phyloP scores from a whole-genome alignment of 768 basidiomycete species.

The Pholiota molesta region DNA sequence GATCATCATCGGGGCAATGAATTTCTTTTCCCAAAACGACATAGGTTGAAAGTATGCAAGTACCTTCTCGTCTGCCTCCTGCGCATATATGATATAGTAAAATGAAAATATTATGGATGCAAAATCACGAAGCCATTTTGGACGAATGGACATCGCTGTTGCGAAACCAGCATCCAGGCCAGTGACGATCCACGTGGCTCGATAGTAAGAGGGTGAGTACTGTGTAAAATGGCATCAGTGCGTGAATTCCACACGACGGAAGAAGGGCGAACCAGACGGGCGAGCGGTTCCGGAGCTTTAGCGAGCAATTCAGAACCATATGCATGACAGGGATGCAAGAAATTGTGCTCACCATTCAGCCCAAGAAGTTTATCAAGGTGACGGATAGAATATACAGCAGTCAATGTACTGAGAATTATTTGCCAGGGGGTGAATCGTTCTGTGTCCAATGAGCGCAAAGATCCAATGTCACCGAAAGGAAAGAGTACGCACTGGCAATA shows the following conservation, averaged over 20 bases:
- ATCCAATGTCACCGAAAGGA: neutral
- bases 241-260: neutral
- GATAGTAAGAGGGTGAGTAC: conserved; percentile 94
- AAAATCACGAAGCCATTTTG: conserved; percentile 89
- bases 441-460: conserved; percentile 29
- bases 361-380: conserved; percentile 89
- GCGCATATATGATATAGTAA: conserved; percentile 87
- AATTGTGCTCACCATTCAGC: conserved; percentile 60
- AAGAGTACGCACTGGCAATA: conserved; percentile 50
- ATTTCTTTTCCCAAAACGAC: neutral
- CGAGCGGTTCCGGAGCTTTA: conserved; percentile 90
- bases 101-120: conserved; percentile 82
- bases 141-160: conserved; percentile 90
- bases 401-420: conserved; percentile 84
- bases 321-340: neutral
- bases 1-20: conserved; percentile 1
- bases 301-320: neutral
- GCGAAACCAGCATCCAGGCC: conserved; percentile 98
- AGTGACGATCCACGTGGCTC: conserved; percentile 93
- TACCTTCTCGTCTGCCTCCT: conserved; percentile 96
- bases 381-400: conserved; percentile 78
- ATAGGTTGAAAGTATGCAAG: neutral
- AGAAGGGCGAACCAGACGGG: conserved; percentile 67
- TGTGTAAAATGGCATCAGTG: conserved; percentile 30
- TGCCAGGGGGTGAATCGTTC: conserved; percentile 96